Evolutionary conservation across 306 rosid species (phyloP), one percentile per base, ranked within the genome.

Genomic region (Dicorynia guianensis): DNA sequence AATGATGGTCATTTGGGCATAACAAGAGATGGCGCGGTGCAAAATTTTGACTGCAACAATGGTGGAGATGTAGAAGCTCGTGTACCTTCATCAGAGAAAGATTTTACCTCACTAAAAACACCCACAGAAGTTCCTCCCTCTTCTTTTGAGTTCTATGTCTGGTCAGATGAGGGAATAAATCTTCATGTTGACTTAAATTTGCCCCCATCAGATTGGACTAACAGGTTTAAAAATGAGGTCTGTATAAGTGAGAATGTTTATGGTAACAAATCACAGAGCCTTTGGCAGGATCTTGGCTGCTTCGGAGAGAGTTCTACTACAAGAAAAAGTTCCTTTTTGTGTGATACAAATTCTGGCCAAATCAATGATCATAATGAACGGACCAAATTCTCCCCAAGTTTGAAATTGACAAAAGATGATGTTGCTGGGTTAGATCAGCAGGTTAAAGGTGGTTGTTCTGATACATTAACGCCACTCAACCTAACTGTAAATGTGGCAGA

Each of bases 131-230:
- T 34, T 68, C 76, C 77, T 59, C 78, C 84, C 34, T n/a, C 76
- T 50, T 77, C 82, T 74, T 81, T 87, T 78, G 88, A 92, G 89
- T 92, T 88, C 78, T 56, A 83, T 80, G 96, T 86, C 61, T 81
- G 81, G 77, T 86, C 90, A 67, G 88, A 89, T 42, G 93, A 86
- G 81, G 96, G 93, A 38, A 80, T 92, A 57, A 68, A 66, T 69
- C 97, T 92, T 76, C 70, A 56, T 66, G 90, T 92, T 63, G 90
- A 92, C 80, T 83, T 92, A 72, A 88, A 82, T 74, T 86, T 91
- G 34, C 86, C 84, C 71, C 90, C 85, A 18, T 89, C 86, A 36
- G 89, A 92, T 57, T 92, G 96, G 96, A 64, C 85, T 34, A 57
- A 83, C 30, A 88, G 57, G 66, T 87, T 88, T 67, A 85, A 70